Evolutionary conservation across 177 flowering plant species (phyloP), one percentile per base, ranked within the genome.

Genomic region (Telopea speciosissima): DNA sequence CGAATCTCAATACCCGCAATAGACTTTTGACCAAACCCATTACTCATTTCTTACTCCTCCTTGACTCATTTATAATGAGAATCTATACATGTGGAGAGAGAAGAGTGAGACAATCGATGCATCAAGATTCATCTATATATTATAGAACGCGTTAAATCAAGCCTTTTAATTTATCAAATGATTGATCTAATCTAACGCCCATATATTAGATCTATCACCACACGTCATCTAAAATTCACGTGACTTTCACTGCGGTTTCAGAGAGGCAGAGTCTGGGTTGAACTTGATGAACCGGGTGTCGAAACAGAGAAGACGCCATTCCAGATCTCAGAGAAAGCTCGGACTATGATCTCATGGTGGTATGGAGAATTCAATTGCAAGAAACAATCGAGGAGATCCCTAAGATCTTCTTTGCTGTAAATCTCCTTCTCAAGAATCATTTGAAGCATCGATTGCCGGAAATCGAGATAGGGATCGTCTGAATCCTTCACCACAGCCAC

Each of bases 341-440:
- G 59, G 31, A 88, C 44, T 62, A 90, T 91, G 52, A 79, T 64
- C 0, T 79, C 80, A 56, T 88, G 91, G 75, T 89, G 86, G 49
- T 65, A 67, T 6, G 89, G 85, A 21, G 92, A 81, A 70, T 91
- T 91, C 44, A 90, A 78, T 17, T 78, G 63, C 45, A 91, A 73
- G 65, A 91, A 88, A 75, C 94, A 87, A 24, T 75, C 33, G 16
- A 91, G 86, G 17, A 91, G 97, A 80, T 86, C 81, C 64, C 82
- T 58, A 0, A 91, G 83, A 61, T 81, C 97, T 1, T 84, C 85
- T 36, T 66, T 69, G 0, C 81, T 71, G 76, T 83, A 84, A 9
- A 91, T 86, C 72, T 85, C 77, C 56, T 83, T 85, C 83, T 87
- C 94, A 26, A 81, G 16, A 12, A 91, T 86, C 97, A 91, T 91